Evolutionary conservation across 768 basidiomycete genomes (phyloP), one percentile per base, ranked within the genome.

Genomic region (Trametes villosa): DNA sequence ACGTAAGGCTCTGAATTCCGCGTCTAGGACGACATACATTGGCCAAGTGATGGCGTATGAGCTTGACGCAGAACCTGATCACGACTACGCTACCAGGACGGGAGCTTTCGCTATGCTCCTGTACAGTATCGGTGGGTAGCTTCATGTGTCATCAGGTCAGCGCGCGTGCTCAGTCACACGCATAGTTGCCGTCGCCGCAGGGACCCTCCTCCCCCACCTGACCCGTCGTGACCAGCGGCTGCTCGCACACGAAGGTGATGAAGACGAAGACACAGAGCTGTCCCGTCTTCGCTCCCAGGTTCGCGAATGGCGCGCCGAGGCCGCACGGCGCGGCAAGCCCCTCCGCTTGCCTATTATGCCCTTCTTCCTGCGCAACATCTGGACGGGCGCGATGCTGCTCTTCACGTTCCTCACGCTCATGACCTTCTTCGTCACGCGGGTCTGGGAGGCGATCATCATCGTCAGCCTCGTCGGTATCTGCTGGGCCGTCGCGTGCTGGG

Each of bases 401-500:
- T 98, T 96, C 76, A 84, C 83, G 29, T 48, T 89, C 26, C 77
- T 97, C 60, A 93, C 91, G 58, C 81, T 89, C 68, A 89, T 87
- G 38, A 96, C 95, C 0, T 90, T 96, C 77, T 94, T 93, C 76
- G 86, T 98, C 67, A 81, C 81, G 12, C 92, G 88, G 1, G 91
- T 94, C 1, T 76, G 79, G 68, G 69, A 91, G 83, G 96, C 96
- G 9, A 92, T 92, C 17, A 73, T 87, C 18, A 87, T 90, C 68
- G 91, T 97, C 57, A 86, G 87, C 52, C 71, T 96, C 52, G 86
- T 96, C 24, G 96, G 96, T 42, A 89, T 97, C 36, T 96, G 91
- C 73, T 98, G 96, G 96, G 92, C 94, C 11, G 92, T 97, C 40
- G 93, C 96, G n/a, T 93, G 92, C 77, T 97, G 96, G 96, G 92